Percentiles rank a stretch among this genome's conserved stretches.
phyloP scores from a whole-genome alignment of 2,329 filamentous ascomycete species.

The Hypomyces perniciosus region DNA sequence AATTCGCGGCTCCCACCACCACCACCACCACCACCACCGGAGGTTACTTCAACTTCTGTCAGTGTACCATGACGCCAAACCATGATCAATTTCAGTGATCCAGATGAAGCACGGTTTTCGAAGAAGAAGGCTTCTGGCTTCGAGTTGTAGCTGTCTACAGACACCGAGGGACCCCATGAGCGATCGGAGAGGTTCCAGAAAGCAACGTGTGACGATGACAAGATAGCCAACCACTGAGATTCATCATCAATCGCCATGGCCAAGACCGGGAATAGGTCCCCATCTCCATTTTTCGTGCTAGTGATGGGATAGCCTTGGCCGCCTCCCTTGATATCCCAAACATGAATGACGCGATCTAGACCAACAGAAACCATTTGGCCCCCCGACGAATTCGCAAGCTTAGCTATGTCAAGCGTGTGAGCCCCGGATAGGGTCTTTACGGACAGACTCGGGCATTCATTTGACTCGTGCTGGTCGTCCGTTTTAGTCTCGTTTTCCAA shows the following conservation, averaged over 20 bases:
- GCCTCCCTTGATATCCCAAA: conserved; percentile 55
- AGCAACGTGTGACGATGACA: conserved; percentile 52
- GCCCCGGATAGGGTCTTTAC: conserved; percentile 56
- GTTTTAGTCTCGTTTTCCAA: conserved; percentile 53
- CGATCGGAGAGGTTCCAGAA: conserved; percentile 58
- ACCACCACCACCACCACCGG: conserved; percentile 36
- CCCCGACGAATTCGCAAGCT: conserved; percentile 55
- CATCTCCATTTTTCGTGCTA: conserved; percentile 34
- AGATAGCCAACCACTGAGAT: conserved; percentile 60
- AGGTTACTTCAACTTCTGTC: conserved; percentile 43
- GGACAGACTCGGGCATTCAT: conserved; percentile 46
- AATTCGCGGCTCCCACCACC: conserved; percentile 36
- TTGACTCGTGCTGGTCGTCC: conserved; percentile 39
- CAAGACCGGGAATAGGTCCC: conserved; percentile 52
- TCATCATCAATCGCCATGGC: conserved; percentile 59
- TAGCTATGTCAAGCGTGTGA: conserved; percentile 63
- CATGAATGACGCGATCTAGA: conserved; percentile 60
- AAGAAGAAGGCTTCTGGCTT: conserved; percentile 62
- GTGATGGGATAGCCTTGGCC: conserved; percentile 36
- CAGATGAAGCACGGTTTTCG: conserved; percentile 31
- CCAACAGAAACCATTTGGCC: conserved; percentile 65
- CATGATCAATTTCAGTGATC: conserved; percentile 48
- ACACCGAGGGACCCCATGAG: conserved; percentile 48
- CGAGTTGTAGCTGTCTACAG: conserved; percentile 47
- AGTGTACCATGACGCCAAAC: conserved; percentile 60